Conservation (phyloP, 2,329 filamentous ascomycete species). For the Fonsecaea pedrosoi region DNA sequence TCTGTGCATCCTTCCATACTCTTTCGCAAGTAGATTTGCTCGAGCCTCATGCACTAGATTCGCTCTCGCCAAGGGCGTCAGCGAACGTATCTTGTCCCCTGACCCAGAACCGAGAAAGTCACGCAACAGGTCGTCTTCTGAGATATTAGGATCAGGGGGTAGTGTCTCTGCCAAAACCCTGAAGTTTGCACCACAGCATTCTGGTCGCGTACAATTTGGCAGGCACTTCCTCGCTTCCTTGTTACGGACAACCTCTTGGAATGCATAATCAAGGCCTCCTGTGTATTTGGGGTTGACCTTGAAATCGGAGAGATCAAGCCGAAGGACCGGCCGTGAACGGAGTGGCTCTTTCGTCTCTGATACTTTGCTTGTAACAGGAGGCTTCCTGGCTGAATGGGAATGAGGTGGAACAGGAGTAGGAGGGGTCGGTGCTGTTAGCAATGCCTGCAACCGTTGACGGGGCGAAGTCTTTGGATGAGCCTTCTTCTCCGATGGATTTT, state of each 20-base stretch:
- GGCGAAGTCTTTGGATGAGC: constrained; percentile 18
- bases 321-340: constrained; percentile 63
- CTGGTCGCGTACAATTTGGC: constrained; percentile 73
- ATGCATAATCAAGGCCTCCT: constrained; percentile 74
- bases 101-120: constrained; percentile 39
- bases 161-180: constrained; percentile 65
- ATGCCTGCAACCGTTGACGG: constrained; percentile 24
- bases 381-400: constrained; percentile 1
- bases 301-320: constrained; percentile 74
- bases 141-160: constrained; percentile 36
- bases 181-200: constrained; percentile 78
- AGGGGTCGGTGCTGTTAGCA: constrained; percentile 25
- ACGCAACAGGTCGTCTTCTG: constrained; percentile 48
- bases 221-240: constrained; percentile 73
- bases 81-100: constrained; percentile 61
- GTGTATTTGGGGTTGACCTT: constrained; percentile 78
- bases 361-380: background rate
- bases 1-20: constrained; percentile 74
- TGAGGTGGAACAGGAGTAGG: constrained; percentile 11
- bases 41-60: constrained; percentile 77
- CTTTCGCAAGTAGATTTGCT: constrained; percentile 73
- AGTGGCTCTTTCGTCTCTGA: constrained; percentile 54
- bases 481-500: background rate
- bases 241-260: constrained; percentile 74
- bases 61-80: constrained; percentile 56